phyloP scores from a whole-genome alignment of 2,329 filamentous ascomycete species.

The Teratosphaeriaceae sp. region DNA sequence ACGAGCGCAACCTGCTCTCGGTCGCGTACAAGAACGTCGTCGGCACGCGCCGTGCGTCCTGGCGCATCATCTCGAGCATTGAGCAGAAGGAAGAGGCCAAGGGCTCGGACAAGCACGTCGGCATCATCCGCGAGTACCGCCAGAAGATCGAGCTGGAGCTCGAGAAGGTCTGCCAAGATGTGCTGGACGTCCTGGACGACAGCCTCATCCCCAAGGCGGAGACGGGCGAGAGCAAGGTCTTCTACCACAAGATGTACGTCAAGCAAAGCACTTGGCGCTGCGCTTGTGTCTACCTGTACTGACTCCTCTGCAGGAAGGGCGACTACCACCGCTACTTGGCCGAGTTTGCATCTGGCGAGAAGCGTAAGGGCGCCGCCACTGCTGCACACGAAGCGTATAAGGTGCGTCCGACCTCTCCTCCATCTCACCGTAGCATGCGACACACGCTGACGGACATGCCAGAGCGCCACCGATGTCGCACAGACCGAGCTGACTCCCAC shows the following conservation, averaged over 20 bases:
- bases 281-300: no score
- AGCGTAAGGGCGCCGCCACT: slow-evolving; percentile 81
- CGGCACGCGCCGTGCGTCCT: slow-evolving; percentile 94
- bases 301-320: slow-evolving; percentile 88
- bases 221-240: slow-evolving; percentile 97
- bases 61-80: slow-evolving; percentile 99
- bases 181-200: slow-evolving; percentile 89
- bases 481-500: slow-evolving; percentile 96
- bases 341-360: slow-evolving; percentile 88
- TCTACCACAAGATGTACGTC: slow-evolving; percentile 99
- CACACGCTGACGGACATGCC: slow-evolving; percentile 8
- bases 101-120: slow-evolving; percentile 90
- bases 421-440: background rate
- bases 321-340: slow-evolving; percentile 95
- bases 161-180: slow-evolving; percentile 96
- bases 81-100: slow-evolving; percentile 99
- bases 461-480: slow-evolving; percentile 96
- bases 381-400: slow-evolving; percentile 95
- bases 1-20: slow-evolving; percentile 84
- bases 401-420: slow-evolving; percentile 47
- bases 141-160: slow-evolving; percentile 97
- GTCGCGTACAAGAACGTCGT: slow-evolving; percentile 99
- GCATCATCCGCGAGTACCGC: slow-evolving; percentile 92
- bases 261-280: no score
- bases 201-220: slow-evolving; percentile 92